Evolutionary conservation across 2,329 filamentous ascomycete genomes (phyloP), one percentile per base, ranked within the genome.

Genomic region (Fusarium siculi): DNA sequence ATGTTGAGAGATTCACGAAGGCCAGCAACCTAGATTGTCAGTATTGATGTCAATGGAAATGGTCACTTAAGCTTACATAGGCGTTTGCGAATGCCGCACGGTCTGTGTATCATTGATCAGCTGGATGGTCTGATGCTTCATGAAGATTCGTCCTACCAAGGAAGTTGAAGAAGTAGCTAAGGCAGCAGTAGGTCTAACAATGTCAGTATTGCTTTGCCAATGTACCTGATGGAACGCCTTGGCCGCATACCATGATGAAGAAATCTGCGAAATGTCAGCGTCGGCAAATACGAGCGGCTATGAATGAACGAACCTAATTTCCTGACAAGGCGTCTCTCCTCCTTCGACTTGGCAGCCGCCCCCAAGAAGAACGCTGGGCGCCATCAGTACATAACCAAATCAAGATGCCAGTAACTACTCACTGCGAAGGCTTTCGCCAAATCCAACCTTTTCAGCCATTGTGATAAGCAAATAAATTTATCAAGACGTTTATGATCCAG

Each of bases 1-100:
- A 87, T 75, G 16, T 76, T 83, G 25, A 86, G 77, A 19, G 84
- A 83, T 67, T 85, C 83, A 50, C 82, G 81, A 73, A 85, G 82
- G 4, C 84, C 84, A 18, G 81, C 82, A 3, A 86, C 84, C 74
- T 76, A 3, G 8, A 8, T 4, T 4, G 19, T 64, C 6, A 68
- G 19, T 34, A 2, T 11, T 30, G 30, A 30, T 30, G 30, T 10
- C 4, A 30, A 30, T 11, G 30, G 30, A 30, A 30, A 30, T 30
- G 30, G 30, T 11, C 30, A 30, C 30, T 30, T 30, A 11, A 11
- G 11, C 72, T 39, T 43, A 77, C 75, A 71, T 86, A 86, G 10
- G 85, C 85, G 75, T 86, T 86, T 44, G 76, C 76, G 23, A 78
- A 78, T 2, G 76, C 76, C 6, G 76, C 68, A 5, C 76, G 64